A percentile compares a stretch with the other conserved stretches of the same genome.
phyloP scores from a whole-genome alignment of 2,329 filamentous ascomycete genomes.

The Aspergillus sp. region DNA sequence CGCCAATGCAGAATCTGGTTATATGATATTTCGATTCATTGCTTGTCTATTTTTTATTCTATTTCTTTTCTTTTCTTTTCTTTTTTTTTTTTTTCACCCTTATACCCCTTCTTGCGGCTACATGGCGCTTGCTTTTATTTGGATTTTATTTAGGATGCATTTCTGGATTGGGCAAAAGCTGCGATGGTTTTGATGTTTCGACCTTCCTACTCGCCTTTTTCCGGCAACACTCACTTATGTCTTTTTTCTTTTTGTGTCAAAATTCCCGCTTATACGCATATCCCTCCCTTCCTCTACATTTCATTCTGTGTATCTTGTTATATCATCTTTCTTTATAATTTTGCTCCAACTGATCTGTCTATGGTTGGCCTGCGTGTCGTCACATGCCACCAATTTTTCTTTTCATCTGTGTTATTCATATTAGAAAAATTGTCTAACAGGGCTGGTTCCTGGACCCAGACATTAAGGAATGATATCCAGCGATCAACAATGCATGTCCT shows the following conservation, averaged over 20 bases:
- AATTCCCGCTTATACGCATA: constrained; percentile 3
- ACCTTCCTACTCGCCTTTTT: background rate
- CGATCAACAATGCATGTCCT: too few species aligned
- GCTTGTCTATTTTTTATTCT: constrained; percentile 5
- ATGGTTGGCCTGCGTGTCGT: background rate
- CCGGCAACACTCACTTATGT: background rate
- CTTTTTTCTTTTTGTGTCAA: constrained; percentile 2
- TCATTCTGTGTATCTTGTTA: constrained; percentile 10
- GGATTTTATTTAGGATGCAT: background rate
- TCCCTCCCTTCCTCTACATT: background rate
- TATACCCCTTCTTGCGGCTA: constrained; percentile 7
- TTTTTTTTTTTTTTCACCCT: constrained; percentile 3
- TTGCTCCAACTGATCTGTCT: background rate
- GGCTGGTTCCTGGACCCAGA: constrained; percentile 8
- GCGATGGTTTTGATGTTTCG: background rate
- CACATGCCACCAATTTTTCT: constrained; percentile 1
- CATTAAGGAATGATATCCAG: too few species aligned
- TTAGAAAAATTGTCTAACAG: constrained; percentile 2
- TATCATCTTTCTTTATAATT: constrained; percentile 1
- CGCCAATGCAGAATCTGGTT: background rate
- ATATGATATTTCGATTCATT: background rate
- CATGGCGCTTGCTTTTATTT: constrained; percentile 7
- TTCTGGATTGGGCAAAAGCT: constrained; percentile 5
- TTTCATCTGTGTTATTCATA: constrained; percentile 2
- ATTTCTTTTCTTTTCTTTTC: constrained; percentile 6